Evolutionary conservation across 225 moss, liverwort and hornwort genomes (phyloP).

Genomic region (Bryum argenteum): DNA sequence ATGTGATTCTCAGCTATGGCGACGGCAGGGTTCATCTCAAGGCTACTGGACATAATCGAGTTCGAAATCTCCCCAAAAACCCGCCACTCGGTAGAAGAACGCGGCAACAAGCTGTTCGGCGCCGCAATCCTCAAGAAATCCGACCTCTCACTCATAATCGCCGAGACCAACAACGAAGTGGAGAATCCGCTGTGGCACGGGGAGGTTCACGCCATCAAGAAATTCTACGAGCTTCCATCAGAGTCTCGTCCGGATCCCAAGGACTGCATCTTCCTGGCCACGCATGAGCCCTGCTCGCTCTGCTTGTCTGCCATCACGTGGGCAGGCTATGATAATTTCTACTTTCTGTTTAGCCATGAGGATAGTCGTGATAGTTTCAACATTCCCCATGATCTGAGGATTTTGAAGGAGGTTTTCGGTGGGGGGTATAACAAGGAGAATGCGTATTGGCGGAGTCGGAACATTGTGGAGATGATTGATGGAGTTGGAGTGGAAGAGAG

Average conservation of each 20-base stretch:
- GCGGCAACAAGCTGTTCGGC: background rate
- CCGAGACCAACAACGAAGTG: background rate
- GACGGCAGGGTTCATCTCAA: background rate
- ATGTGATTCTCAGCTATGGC: background rate
- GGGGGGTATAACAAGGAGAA: background rate
- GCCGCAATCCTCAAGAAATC: background rate
- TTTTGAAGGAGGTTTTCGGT: background rate
- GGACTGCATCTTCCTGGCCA: background rate
- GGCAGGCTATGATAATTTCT: background rate
- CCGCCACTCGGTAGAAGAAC: background rate
- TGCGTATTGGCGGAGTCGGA: background rate
- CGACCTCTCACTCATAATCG: background rate
- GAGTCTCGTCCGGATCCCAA: background rate
- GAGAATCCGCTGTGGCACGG: conserved; percentile 1
- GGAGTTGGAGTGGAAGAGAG: background rate
- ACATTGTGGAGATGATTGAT: background rate
- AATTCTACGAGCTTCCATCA: background rate
- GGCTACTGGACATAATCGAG: background rate
- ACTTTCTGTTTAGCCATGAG: background rate
- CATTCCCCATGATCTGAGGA: background rate
- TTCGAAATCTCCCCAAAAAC: background rate
- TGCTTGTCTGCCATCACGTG: background rate
- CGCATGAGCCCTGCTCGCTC: background rate
- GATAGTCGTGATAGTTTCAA: background rate
- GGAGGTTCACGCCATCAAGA: background rate